A percentile compares a stretch with the other conserved stretches of the same genome.
Conservation (phyloP, 305 asterid species). For the Solanum hybrid region DNA sequence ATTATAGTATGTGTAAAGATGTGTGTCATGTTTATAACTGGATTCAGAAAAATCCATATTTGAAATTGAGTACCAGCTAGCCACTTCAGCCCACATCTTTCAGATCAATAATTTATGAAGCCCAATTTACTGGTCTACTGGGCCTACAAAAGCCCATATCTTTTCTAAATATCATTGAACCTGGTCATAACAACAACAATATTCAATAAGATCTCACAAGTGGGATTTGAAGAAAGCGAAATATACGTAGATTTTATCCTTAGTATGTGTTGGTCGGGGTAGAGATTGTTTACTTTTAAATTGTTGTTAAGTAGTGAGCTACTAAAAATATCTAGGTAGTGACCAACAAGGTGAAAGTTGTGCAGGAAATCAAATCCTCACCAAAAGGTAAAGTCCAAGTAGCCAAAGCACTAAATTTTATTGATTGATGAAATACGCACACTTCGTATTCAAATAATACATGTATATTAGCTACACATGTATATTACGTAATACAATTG, state of each 20-base stretch:
- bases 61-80: background rate
- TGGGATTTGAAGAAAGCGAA: fast-evolving
- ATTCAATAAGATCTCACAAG: background rate
- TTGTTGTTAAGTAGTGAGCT: background rate
- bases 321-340: background rate
- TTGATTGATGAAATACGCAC: background rate
- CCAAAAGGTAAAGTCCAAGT: background rate
- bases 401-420: background rate
- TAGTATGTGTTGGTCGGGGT: background rate
- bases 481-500: background rate
- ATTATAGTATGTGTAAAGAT: background rate
- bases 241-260: background rate
- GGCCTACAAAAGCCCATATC: background rate
- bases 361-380: background rate
- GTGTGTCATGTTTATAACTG: background rate
- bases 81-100: background rate
- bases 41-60: background rate
- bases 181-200: background rate
- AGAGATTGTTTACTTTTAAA: background rate
- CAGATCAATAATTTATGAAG: background rate
- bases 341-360: background rate
- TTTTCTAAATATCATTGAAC: background rate
- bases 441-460: background rate
- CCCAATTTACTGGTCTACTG: background rate
- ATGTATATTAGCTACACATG: background rate